A percentile compares a stretch with the other conserved stretches of the same genome.
Evolutionary conservation across 1,284 basidiomycete species (phyloP).

Genomic region (Puccinia coronata): DNA sequence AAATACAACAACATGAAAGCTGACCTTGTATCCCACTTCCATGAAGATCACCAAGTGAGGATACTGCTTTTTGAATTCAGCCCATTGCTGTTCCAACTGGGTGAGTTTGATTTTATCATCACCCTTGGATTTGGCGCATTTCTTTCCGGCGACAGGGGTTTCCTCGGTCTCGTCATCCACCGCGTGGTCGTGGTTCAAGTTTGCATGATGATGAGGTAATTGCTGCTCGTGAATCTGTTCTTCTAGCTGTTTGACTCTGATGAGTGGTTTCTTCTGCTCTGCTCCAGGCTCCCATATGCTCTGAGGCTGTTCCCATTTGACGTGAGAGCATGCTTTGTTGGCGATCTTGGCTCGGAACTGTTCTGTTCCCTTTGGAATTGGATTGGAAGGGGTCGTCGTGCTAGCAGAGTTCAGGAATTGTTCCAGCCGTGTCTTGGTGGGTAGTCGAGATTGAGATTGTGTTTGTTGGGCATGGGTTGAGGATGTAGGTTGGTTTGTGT

Average conservation of each 20-base stretch:
- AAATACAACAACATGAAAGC: no score
- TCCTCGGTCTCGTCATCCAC: no score
- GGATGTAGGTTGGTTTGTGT: neutral
- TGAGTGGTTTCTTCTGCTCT: neutral
- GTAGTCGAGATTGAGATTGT: neutral
- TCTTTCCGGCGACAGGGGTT: no score
- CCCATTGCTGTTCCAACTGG: slow-evolving; percentile 46
- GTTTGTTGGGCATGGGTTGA: neutral
- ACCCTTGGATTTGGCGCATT: no score
- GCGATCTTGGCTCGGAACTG: slow-evolving; percentile 6
- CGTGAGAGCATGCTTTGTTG: neutral
- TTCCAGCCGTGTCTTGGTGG: slow-evolving; percentile 7
- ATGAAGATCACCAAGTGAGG: slow-evolving; percentile 35
- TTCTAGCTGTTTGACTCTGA: neutral
- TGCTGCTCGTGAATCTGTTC: neutral
- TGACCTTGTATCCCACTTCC: slow-evolving; percentile 47
- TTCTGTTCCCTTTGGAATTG: neutral
- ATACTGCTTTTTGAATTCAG: slow-evolving; percentile 31
- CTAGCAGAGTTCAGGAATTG: neutral
- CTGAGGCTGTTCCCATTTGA: slow-evolving; percentile 27
- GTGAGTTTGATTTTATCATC: slow-evolving; percentile 13
- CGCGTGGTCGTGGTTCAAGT: neutral
- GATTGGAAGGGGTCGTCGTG: no score
- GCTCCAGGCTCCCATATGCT: slow-evolving; percentile 22
- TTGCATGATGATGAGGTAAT: neutral